Evolutionary conservation across 768 basidiomycete genomes (phyloP).

Genomic region (Hysterangium stoloniferum): DNA sequence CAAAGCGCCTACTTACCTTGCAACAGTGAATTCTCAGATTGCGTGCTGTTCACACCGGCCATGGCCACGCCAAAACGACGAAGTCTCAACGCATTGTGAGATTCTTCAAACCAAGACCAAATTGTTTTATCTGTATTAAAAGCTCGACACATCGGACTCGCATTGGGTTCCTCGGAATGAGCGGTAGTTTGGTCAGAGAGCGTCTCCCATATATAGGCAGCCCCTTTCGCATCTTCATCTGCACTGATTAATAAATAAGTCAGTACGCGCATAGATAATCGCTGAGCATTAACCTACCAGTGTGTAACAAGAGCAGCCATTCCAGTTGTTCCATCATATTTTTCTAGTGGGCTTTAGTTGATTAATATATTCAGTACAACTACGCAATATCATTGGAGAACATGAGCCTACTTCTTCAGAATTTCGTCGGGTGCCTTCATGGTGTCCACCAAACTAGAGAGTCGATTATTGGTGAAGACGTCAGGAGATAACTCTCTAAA

Average conservation of each 20-base stretch:
- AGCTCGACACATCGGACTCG: slow-evolving; percentile 13
- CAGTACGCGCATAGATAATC: not conserved
- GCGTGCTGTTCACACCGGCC: slow-evolving; percentile 16
- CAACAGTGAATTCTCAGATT: slow-evolving; percentile 13
- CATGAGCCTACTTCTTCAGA: slow-evolving; percentile 18
- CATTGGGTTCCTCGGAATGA: slow-evolving; percentile 15
- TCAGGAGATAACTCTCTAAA: slow-evolving; percentile 25
- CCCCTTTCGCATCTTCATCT: slow-evolving; percentile 14
- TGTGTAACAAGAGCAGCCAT: slow-evolving; percentile 18
- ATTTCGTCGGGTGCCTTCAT: slow-evolving; percentile 24
- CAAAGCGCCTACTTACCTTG: slow-evolving; percentile 10
- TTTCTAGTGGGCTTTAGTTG: slow-evolving; percentile 14
- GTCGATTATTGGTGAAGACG: slow-evolving; percentile 22
- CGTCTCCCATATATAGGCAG: slow-evolving; percentile 15
- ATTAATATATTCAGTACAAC: not conserved
- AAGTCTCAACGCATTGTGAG: slow-evolving; percentile 3
- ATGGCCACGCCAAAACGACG: slow-evolving; percentile 17
- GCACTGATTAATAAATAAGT: slow-evolving; percentile 10
- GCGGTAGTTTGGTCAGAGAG: slow-evolving; percentile 17
- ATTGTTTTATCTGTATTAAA: slow-evolving; percentile 11
- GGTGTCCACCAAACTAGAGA: slow-evolving; percentile 23
- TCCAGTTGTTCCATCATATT: slow-evolving; percentile 18
- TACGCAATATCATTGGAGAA: not conserved
- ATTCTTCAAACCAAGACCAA: slow-evolving; percentile 12
- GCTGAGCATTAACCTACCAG: slow-evolving; percentile 12